Evolutionary conservation across 768 basidiomycete species (phyloP), one percentile per base, ranked within the genome.

Genomic region (Crepidotus variabilis): DNA sequence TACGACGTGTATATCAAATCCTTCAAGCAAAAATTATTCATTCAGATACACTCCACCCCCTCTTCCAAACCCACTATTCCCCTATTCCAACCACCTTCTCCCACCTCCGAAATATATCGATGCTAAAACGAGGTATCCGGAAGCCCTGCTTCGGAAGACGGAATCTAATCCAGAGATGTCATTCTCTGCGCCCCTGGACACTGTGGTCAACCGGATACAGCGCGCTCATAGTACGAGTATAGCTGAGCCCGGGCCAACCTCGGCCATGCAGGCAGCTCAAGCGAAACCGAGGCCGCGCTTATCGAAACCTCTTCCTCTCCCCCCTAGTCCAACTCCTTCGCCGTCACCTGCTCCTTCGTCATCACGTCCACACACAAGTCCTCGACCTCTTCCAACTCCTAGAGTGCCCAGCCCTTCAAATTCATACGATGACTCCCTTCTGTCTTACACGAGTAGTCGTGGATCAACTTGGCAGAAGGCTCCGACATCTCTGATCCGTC

Each of bases 291-390:
- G 14, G 55, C 22, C 28, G 52, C 48, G 14, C 8, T 28, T 28
- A 54, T 71, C 72, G 74, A 66, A 71, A 53, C 68, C 65, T 46
- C 71, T 65, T 16, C 73, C 74, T 10, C 58, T 59, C 22, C 32
- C 49, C 6, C 51, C 13, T 11, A 20, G 21, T 46, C 35, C 22
- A 45, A 53, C 43, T 5, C 39, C 39, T 20, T 20, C 39, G 5
- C 14, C 18, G 5, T 43, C 39, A 43, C 39, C 39, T 43, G 2
- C 39, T 3, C 5, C 5, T 43, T 20, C 5, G 18, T 20, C 39
- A 20, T 16, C 13, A 2, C 5, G 39, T 11, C 18, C 18, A 28
- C 28, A 28, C 2, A 43, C 39, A 20, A 43, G 39, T 11, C 18
- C 39, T 43, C 13, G 39, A 20, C 39, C 39, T 11, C 18, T 43